phyloP scores from a whole-genome alignment of 495 filamentous ascomycete genomes.

The Penicillium salamii region DNA sequence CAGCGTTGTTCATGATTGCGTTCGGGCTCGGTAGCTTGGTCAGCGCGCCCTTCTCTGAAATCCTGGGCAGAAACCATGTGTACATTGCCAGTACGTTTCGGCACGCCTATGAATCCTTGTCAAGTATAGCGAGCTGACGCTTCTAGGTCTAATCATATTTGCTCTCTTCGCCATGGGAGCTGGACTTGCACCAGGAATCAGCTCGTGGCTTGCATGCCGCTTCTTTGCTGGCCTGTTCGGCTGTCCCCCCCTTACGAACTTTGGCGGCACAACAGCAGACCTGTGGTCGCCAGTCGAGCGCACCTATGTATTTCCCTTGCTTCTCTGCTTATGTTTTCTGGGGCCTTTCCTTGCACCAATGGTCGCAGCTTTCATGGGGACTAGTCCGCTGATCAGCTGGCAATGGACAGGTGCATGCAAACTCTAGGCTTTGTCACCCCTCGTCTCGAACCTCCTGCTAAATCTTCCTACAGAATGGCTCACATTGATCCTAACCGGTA shows the following conservation, averaged over 20 bases:
- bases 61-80: too few species aligned
- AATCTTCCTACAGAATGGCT: too few species aligned
- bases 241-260: slow-evolving; percentile 41
- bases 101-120: too few species aligned
- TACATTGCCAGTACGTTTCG: too few species aligned
- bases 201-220: slow-evolving; percentile 38
- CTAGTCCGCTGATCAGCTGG: slow-evolving; percentile 37
- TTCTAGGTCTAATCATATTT: too few species aligned
- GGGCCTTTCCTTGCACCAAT: slow-evolving; percentile 43
- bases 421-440: too few species aligned
- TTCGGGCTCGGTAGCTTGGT: too few species aligned
- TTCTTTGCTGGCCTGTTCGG: slow-evolving; percentile 48
- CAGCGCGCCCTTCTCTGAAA: too few species aligned
- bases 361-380: slow-evolving; percentile 41
- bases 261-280: slow-evolving; percentile 45
- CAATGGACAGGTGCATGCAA: too few species aligned
- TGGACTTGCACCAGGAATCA: slow-evolving; percentile 43
- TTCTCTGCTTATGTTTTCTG: slow-evolving; percentile 27
- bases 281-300: slow-evolving; percentile 40
- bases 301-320: slow-evolving; percentile 40
- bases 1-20: too few species aligned
- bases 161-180: slow-evolving; percentile 50
- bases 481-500: slow-evolving; percentile 39
- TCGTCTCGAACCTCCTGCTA: too few species aligned
- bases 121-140: too few species aligned